Evolutionary conservation across 2,329 filamentous ascomycete species (phyloP), one percentile per base, ranked within the genome.

Genomic region (Colletotrichum lini): DNA sequence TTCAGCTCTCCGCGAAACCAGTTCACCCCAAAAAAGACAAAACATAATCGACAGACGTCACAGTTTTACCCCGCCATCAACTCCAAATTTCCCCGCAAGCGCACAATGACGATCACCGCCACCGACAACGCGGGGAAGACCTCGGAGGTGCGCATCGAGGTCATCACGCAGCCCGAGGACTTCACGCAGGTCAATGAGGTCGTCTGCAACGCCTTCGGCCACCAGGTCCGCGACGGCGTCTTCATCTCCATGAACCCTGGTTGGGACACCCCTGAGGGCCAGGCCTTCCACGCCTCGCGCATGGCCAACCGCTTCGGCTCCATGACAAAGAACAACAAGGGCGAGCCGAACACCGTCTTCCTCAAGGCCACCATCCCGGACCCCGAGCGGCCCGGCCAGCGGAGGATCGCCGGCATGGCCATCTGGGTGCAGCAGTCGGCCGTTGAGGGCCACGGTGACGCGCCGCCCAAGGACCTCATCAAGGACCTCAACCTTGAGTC

Each of bases 341-440:
- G 86, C n/a, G 76, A 83, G 10, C 81, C 82, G 2, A 89, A 87
- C 75, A 85, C 83, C 0, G 65, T 89, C 1, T 89, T 87, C 72
- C 80, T 90, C 71, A 89, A 89, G 72, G 88, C 87, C 2, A 88
- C 85, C 0, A 57, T 89, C 1, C 77, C 82, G 0, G 78, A 79
- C 66, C 78, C 80, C 1, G 74, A 82, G 0, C 42, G 18, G 10
- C 7, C 10, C 40, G 69, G 70, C 6, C 53, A 63, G 35, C 78
- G 78, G 50, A 63, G 73, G 10, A 80, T 89, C n/a, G 88, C 80
- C 12, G 89, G 88, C 18, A 70, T 87, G 38, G 87, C 88, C 3
- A 85, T 89, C 66, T 91, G 89, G 89, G 75, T 80, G 10, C 88
- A 90, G 73, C 77, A 81, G 0, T 89, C 88, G 0, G 77, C 80